These are phyloP conservation scores for Pseudogymnoascus sp. DNA, from an alignment of 2,329 filamentous ascomycete species.

Conservation along the genomic window DNA sequence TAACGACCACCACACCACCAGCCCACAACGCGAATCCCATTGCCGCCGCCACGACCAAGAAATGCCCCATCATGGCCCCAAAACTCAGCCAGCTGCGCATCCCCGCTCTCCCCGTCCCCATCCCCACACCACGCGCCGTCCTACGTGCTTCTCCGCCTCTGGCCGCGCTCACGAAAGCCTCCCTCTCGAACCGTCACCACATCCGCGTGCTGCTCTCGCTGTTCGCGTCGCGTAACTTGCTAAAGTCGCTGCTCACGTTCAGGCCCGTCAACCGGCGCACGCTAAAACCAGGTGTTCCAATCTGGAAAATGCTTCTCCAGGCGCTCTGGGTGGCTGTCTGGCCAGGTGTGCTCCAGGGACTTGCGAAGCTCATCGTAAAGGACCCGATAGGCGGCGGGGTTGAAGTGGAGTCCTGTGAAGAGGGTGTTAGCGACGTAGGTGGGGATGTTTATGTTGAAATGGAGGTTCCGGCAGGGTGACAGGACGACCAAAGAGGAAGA, in stretches of 20 bases:
- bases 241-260: conserved; percentile 4
- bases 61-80: background rate
- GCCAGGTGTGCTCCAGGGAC: conserved; percentile 40
- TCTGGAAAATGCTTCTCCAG: conserved; percentile 9
- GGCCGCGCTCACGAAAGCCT: background rate
- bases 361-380: conserved; percentile 40
- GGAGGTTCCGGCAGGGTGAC: conserved; percentile 42
- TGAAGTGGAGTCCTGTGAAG: conserved; percentile 51
- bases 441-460: conserved; percentile 32
- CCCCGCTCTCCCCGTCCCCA: background rate
- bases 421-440: conserved; percentile 38
- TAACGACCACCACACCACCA: background rate
- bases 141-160: conserved; percentile 3
- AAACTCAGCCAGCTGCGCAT: background rate
- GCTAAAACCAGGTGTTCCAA: conserved; percentile 4
- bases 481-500: background rate
- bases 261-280: background rate
- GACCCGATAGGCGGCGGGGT: conserved; percentile 42
- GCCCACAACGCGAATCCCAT: background rate
- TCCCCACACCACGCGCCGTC: conserved; percentile 1
- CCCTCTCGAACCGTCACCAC: conserved; percentile 1
- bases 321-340: conserved; percentile 16
- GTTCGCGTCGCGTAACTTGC: background rate
- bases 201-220: conserved; percentile 4
- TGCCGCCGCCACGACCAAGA: background rate